Evolutionary conservation across 352 stramenopile species (phyloP), one percentile per base, ranked within the genome.

Genomic region (Phytopythium delawarense): DNA sequence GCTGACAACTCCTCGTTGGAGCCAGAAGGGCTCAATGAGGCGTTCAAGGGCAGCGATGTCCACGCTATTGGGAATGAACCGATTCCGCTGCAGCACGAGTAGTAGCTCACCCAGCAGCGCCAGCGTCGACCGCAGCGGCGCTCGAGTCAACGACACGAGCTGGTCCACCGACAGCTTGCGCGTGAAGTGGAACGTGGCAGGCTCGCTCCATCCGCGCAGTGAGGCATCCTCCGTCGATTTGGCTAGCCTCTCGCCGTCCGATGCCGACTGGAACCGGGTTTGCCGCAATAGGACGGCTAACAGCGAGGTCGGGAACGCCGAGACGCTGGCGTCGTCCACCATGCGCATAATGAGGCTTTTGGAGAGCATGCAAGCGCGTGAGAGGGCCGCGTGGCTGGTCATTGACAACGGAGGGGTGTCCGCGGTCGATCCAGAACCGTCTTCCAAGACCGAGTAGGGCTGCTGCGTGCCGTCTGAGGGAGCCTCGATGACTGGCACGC

Each of bases 41-140:
- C 37, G 16, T 34, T 89, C 81, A 2, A 92, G 49, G 0, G 51
- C 44, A 9, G 54, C 54, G 0, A 74, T 59, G 20, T 82, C 58
- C 15, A 89, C 8, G 2, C 0, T 46, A 18, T 16, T 2, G 3
- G 69, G 52, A n/a, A 81, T 18, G 0, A 61, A 30, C 12, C 68
- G 64, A 23, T 73, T 62, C n/a, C 77, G 67, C 1, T 75, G 44
- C 28, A 92, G 45, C 25, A 88, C 71, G 0, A 91, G 39, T 15
- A 89, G 21, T 1, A 92, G 55, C 57, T 92, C 83, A 15, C 79
- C 79, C 2, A 86, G 64, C 0, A 89, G 53, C 7, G 61, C 67
- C 9, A 92, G 37, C 20, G 79, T 72, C 0, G 77, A 39, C 21
- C 54, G 54, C 23, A 59, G 30, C 12, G 78, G 0, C 74, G 57